Evolutionary conservation across 352 stramenopile species (phyloP).

Genomic region (Pythium guiyangense): DNA sequence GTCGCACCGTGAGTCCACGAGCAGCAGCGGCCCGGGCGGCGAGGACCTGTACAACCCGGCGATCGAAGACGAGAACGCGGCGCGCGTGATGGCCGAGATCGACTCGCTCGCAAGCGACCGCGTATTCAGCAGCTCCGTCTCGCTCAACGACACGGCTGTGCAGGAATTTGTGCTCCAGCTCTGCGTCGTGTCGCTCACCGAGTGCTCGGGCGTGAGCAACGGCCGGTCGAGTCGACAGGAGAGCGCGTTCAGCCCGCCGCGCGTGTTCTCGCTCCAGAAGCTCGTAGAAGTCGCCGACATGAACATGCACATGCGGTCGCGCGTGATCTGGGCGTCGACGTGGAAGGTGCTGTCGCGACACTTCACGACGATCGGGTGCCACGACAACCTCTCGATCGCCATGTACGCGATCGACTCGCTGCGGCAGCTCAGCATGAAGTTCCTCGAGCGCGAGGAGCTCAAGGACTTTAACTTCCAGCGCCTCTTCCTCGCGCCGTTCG

Average conservation of each 20-base stretch:
- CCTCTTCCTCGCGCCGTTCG: slow-evolving; percentile 97
- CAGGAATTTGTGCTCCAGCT: slow-evolving; percentile 89
- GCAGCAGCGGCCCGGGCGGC: slow-evolving; percentile 17
- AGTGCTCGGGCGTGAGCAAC: slow-evolving; percentile 70
- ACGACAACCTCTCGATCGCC: slow-evolving; percentile 95
- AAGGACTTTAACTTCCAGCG: slow-evolving; percentile 99
- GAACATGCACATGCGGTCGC: slow-evolving; percentile 97
- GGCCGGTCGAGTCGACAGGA: slow-evolving; percentile 30
- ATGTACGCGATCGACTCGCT: slow-evolving; percentile 99
- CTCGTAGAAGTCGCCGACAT: slow-evolving; percentile 99
- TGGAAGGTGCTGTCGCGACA: slow-evolving; percentile 97
- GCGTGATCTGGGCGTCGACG: slow-evolving; percentile 97
- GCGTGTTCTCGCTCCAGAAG: slow-evolving; percentile 98
- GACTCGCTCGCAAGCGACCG: slow-evolving; percentile 86
- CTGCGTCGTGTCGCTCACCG: slow-evolving; percentile 88
- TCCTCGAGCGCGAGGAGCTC: slow-evolving; percentile 98
- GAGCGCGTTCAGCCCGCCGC: slow-evolving; percentile 61
- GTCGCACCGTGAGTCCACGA: slow-evolving; percentile 44
- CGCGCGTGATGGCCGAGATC: slow-evolving; percentile 79
- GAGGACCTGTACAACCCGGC: slow-evolving; percentile 68
- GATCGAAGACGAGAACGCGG: slow-evolving; percentile 81
- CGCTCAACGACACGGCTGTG: slow-evolving; percentile 67
- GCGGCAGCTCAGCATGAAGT: slow-evolving; percentile 99
- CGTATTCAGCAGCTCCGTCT: slow-evolving; percentile 88
- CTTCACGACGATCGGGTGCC: slow-evolving; percentile 96